These are phyloP conservation scores for Aaosphaeria pasadenensis DNA, from an alignment of 2,329 filamentous ascomycete species.

Conservation along the genomic window DNA sequence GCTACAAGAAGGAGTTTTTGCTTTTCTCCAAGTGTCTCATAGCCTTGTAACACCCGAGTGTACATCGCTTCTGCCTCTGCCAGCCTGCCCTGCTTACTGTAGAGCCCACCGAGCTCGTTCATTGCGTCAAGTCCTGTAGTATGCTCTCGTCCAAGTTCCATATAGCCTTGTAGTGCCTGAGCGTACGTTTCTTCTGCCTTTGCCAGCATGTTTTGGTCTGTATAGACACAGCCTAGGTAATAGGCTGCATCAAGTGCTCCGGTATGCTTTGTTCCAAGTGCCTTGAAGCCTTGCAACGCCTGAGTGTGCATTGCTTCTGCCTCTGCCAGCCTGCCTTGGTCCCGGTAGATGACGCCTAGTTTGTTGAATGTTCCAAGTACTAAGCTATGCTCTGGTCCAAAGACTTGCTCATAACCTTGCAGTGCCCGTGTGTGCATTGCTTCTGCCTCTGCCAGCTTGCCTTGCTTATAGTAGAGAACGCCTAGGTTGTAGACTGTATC, in stretches of 20 bases:
- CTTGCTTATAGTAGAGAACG: neutral
- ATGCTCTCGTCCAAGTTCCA: constrained; percentile 2
- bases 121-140: constrained; percentile 11
- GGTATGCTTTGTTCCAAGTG: constrained; percentile 6
- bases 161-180: neutral
- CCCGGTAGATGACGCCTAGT: constrained; percentile 11
- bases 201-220: constrained; percentile 11
- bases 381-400: constrained; percentile 6
- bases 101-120: constrained; percentile 12
- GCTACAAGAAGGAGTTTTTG: constrained; percentile 11
- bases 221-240: constrained; percentile 13
- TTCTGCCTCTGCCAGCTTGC: neutral
- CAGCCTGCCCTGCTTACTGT: constrained; percentile 13
- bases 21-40: neutral
- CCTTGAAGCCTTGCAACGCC: constrained; percentile 13
- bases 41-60: neutral
- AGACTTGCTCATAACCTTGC: constrained; percentile 29
- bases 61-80: neutral
- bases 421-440: constrained; percentile 22
- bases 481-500: constrained; percentile 8
- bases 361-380: constrained; percentile 10
- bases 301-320: constrained; percentile 13
- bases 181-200: neutral
- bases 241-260: constrained; percentile 9
- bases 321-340: constrained; percentile 6